phyloP scores from a whole-genome alignment of 169 alveolate species.

The Fabrea salina region DNA sequence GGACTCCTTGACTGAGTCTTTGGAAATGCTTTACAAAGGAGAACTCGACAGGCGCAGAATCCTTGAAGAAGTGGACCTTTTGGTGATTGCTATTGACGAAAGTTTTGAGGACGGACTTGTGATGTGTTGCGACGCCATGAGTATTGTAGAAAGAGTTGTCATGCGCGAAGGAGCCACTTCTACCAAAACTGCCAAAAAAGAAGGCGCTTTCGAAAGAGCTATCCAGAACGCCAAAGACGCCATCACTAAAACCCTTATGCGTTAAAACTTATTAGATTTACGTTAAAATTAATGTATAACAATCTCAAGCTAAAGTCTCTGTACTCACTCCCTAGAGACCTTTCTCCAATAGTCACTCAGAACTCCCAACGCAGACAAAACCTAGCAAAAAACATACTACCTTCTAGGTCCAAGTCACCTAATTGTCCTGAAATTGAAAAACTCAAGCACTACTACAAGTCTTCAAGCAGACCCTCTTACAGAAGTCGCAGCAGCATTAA shows the following conservation, averaged over 20 bases:
- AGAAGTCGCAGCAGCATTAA: too few species aligned
- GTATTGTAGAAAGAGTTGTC: not conserved
- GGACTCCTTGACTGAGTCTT: not conserved
- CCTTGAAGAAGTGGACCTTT: slow-evolving; percentile 11
- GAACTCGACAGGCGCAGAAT: not conserved
- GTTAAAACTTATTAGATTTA: too few species aligned
- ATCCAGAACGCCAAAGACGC: slow-evolving; percentile 13
- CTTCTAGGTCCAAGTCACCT: too few species aligned
- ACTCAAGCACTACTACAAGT: too few species aligned
- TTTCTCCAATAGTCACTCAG: too few species aligned
- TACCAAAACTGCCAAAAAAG: not conserved
- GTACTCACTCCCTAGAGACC: too few species aligned
- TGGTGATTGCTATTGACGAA: slow-evolving; percentile 19
- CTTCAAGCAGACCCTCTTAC: too few species aligned
- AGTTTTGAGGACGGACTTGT: slow-evolving; percentile 3
- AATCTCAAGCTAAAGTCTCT: too few species aligned
- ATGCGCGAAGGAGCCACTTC: slow-evolving; percentile 2
- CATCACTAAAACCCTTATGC: not conserved
- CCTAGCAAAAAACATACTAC: too few species aligned
- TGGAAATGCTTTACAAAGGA: slow-evolving; percentile 1
- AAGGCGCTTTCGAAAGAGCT: not conserved
- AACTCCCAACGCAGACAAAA: too few species aligned
- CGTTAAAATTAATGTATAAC: too few species aligned
- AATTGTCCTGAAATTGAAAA: too few species aligned
- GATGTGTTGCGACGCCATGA: not conserved